Base-by-base conservation (phyloP, 2,329 filamentous ascomycete species). In the Ophiostoma tasmaniense region DNA sequence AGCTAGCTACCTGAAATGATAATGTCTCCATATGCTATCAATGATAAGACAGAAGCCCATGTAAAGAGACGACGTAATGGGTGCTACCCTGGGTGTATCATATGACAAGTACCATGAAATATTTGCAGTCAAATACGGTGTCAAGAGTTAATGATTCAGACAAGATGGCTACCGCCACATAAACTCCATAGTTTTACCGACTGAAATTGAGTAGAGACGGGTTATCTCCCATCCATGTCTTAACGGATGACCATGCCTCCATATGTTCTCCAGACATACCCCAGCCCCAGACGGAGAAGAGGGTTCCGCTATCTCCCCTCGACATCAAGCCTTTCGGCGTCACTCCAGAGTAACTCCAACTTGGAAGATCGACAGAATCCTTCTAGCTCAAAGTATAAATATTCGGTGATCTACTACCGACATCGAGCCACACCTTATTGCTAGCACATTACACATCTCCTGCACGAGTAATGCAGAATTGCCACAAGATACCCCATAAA, bases 361-460 rank as follows among this genome's bases (percentile, higher is more conserved):
- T 55, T 55, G 50, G 22, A 55, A 55, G 50, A 55, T 55, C 50
- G 50, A 14, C 50, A 22, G 8, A 10, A 55, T 55, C 50, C 50
- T 55, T 55, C 50, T 55, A 55, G 50, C 50, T 25, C n/a, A 55
- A 55, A 55, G 50, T 55, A 55, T 55, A 55, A 25, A 25, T 55
- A 55, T 11, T 25, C 50, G 22, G 22, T 8, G 42, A 13, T 50
- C 45, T 22, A 50, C 20, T n/a, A 20, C 13, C 42, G 42, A 45
- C 11, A 8, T 20, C 42, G 11, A 45, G 42, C 42, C 42, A 45
- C 42, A 20, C 42, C 42, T 50, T 50, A 3, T 50, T 10, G 22
- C 45, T 50, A n/a, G 2, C 37, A 39, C 37, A 39, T 14, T 10
- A 5, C 33, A 33, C 37, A 39, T 39, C 45, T n/a, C 14, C n/a